Evolutionary conservation across 164 flowering plant genomes (phyloP).

Genomic region (Vitis amurensis): DNA sequence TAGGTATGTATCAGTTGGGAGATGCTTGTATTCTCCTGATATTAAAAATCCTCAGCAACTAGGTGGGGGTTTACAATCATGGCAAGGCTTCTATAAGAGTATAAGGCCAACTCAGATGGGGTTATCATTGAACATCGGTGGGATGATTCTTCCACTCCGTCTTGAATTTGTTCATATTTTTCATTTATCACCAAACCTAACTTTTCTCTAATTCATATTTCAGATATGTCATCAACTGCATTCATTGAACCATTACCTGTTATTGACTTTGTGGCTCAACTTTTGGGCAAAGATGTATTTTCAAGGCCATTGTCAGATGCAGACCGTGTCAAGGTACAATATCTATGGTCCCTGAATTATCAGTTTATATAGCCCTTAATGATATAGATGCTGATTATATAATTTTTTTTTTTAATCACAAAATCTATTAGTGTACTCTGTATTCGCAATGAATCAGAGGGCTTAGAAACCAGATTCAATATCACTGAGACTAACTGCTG

Average conservation of each 20-base stretch:
- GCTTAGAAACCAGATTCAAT: too few relatives aligned
- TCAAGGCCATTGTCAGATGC: constrained; percentile 68
- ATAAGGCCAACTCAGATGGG: constrained; percentile 83
- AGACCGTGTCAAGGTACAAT: constrained; percentile 63
- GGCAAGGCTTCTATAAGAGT: constrained; percentile 86
- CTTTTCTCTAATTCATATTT: background rate
- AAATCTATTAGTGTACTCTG: too few relatives aligned
- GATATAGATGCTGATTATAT: too few relatives aligned
- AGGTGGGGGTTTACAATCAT: constrained; percentile 62
- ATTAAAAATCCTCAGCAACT: constrained; percentile 42
- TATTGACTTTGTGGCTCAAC: constrained; percentile 65
- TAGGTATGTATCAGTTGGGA: constrained; percentile 51
- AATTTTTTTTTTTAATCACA: too few relatives aligned
- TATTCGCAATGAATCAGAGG: too few relatives aligned
- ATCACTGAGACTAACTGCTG: too few relatives aligned
- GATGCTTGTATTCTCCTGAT: constrained; percentile 55
- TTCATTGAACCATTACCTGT: constrained; percentile 81
- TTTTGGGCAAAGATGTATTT: constrained; percentile 46
- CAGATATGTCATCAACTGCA: constrained; percentile 72
- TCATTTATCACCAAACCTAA: background rate
- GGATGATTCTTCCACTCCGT: background rate
- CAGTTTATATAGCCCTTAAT: too few relatives aligned
- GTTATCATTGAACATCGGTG: constrained; percentile 76
- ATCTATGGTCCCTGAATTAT: background rate
- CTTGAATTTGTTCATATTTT: background rate